A percentile compares a stretch with the other conserved stretches of the same genome.
These are phyloP conservation scores for Suillus sp. DNA, from an alignment of 768 basidiomycete species.

Conservation along the genomic window DNA sequence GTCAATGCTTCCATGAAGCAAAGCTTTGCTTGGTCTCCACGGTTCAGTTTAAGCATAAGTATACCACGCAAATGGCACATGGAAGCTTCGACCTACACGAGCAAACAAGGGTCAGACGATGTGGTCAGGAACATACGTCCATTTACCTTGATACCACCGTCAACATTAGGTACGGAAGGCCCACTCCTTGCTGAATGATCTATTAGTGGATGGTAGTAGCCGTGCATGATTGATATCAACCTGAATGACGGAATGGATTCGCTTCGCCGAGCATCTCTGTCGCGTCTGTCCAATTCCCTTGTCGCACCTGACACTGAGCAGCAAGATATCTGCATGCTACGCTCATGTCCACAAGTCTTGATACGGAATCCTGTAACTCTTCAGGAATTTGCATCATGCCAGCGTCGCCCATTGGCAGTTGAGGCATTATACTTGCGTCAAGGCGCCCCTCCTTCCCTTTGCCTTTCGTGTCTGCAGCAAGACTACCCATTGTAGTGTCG, in stretches of 20 bases:
- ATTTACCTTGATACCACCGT: constrained; percentile 92
- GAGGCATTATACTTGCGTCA: constrained; percentile 41
- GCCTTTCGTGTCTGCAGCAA: constrained; percentile 48
- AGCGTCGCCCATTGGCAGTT: constrained; percentile 71
- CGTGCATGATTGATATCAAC: constrained; percentile 36
- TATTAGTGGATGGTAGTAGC: not conserved
- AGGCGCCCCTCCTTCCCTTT: constrained; percentile 60
- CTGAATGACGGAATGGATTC: constrained; percentile 81
- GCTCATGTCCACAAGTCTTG: constrained; percentile 89
- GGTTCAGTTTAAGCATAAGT: constrained; percentile 91
- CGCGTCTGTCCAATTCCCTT: constrained; percentile 91
- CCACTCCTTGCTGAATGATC: constrained; percentile 56
- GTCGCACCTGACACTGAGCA: constrained; percentile 89
- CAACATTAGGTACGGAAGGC: constrained; percentile 73
- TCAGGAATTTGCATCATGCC: constrained; percentile 72
- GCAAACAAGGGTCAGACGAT: constrained; percentile 6
- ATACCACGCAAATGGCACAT: constrained; percentile 95
- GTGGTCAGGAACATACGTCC: constrained; percentile 4
- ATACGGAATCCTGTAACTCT: constrained; percentile 63
- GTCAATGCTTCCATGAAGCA: constrained; percentile 96
- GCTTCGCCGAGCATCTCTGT: constrained; percentile 91
- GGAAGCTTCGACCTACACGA: constrained; percentile 87
- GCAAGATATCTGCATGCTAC: constrained; percentile 95
- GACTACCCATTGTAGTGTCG: constrained; percentile 45
- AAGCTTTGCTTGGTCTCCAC: constrained; percentile 87